phyloP scores from a whole-genome alignment of 306 rosid species.

The Castanea crenata region DNA sequence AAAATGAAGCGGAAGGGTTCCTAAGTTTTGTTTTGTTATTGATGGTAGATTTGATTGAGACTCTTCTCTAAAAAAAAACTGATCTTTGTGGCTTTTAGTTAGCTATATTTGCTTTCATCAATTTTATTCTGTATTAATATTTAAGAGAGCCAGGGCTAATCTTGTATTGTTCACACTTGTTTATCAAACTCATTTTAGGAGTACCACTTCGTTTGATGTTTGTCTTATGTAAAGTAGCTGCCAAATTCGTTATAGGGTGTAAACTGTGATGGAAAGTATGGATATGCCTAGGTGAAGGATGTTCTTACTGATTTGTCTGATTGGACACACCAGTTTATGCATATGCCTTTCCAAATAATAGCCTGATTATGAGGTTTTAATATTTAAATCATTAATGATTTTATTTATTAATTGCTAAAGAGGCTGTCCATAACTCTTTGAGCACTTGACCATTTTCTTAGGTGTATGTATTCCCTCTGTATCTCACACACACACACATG shows the following conservation, averaged over 20 bases:
- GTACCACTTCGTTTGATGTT: neutral
- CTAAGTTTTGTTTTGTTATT: neutral
- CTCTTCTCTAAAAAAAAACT: neutral
- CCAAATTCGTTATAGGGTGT: neutral
- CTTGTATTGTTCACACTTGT: neutral
- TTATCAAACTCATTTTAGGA: neutral
- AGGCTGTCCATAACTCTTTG: neutral
- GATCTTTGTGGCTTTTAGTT: neutral
- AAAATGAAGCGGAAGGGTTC: neutral
- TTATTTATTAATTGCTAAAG: neutral
- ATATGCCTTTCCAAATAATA: neutral
- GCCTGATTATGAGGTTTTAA: neutral
- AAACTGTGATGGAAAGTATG: neutral
- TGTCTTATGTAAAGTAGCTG: neutral
- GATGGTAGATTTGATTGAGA: neutral
- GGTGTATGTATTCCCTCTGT: too few species aligned
- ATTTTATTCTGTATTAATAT: neutral
- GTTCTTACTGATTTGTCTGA: neutral
- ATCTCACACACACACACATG: too few species aligned
- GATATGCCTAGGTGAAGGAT: neutral
- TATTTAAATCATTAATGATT: neutral
- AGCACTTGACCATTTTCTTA: constrained; percentile 2
- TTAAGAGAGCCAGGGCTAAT: too few species aligned
- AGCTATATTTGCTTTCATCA: neutral
- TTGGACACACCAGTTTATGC: neutral